phyloP scores from a whole-genome alignment of 2,329 filamentous ascomycete species.

The Onygenales sp. region DNA sequence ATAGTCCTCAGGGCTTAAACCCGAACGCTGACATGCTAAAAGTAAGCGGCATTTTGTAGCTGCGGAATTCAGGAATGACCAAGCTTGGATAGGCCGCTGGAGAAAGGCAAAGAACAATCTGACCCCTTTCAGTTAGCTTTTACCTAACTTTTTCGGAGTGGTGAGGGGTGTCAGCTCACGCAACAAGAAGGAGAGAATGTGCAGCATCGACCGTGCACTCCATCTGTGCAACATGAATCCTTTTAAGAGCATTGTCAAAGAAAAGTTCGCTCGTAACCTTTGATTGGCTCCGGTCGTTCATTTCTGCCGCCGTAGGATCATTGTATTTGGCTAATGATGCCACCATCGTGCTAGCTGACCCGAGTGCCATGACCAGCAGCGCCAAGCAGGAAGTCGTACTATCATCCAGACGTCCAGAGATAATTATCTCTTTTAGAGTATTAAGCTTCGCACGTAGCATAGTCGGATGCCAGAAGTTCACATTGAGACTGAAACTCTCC shows the following conservation, averaged over 20 bases:
- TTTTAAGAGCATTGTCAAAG: conserved; percentile 40
- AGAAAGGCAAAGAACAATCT: conserved; percentile 44
- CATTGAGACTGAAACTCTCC: conserved; percentile 35
- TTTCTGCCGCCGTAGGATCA: conserved; percentile 17
- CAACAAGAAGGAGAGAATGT: conserved; percentile 43
- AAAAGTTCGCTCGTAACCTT: conserved; percentile 34
- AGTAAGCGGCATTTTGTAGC: conserved; percentile 43
- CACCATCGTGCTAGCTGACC: conserved; percentile 34
- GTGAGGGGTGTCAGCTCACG: conserved; percentile 24
- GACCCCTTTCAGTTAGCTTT: background rate
- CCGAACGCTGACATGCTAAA: conserved; percentile 33
- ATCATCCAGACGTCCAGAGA: conserved; percentile 28
- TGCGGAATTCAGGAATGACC: conserved; percentile 42
- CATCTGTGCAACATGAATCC: conserved; percentile 38
- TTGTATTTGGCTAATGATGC: conserved; percentile 22
- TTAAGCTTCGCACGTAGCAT: conserved; percentile 34
- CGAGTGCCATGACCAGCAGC: conserved; percentile 40
- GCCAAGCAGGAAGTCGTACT: conserved; percentile 34
- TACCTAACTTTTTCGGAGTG: background rate
- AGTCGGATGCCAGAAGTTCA: conserved; percentile 48
- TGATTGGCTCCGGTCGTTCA: conserved; percentile 21
- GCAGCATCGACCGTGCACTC: conserved; percentile 39
- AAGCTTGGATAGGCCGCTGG: conserved; percentile 42
- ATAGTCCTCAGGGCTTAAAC: conserved; percentile 30
- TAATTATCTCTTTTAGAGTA: conserved; percentile 23